phyloP scores from a whole-genome alignment of 179 eudicot genomes.

The Carnegiea gigantea region DNA sequence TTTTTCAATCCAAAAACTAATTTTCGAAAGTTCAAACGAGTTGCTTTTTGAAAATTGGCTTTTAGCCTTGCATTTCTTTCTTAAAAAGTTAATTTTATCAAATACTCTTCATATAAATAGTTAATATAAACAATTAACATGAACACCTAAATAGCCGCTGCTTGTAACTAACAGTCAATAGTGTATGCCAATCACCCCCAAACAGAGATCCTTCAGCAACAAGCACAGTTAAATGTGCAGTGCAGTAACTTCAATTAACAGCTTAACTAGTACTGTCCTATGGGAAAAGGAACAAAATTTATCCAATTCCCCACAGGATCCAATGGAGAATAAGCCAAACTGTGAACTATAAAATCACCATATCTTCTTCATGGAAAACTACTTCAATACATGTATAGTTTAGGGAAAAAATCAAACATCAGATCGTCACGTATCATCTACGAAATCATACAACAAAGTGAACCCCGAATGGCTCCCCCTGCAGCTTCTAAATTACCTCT shows the following conservation, averaged over 20 bases:
- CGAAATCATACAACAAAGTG: conserved; percentile 17
- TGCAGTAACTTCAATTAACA: not conserved
- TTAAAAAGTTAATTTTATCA: too few relatives aligned
- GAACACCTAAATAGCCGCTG: too few relatives aligned
- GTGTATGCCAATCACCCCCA: too few relatives aligned
- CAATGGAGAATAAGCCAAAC: not conserved
- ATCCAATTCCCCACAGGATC: not conserved
- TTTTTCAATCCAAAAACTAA: too few relatives aligned
- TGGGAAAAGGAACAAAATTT: not conserved
- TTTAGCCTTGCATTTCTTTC: too few relatives aligned
- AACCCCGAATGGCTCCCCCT: not conserved
- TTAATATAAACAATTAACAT: too few relatives aligned
- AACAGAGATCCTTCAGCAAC: not conserved
- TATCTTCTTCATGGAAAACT: not conserved
- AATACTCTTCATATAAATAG: too few relatives aligned
- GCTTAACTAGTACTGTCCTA: not conserved
- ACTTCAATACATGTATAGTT: not conserved
- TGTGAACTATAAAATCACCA: not conserved
- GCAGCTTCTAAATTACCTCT: not conserved
- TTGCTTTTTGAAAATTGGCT: too few relatives aligned
- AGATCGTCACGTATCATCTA: not conserved
- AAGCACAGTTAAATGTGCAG: not conserved
- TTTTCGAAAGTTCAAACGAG: too few relatives aligned
- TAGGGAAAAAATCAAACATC: not conserved
- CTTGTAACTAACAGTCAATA: too few relatives aligned